Evolutionary conservation across 2,329 filamentous ascomycete genomes (phyloP).

Genomic region (Kalaharituber pfeilii): DNA sequence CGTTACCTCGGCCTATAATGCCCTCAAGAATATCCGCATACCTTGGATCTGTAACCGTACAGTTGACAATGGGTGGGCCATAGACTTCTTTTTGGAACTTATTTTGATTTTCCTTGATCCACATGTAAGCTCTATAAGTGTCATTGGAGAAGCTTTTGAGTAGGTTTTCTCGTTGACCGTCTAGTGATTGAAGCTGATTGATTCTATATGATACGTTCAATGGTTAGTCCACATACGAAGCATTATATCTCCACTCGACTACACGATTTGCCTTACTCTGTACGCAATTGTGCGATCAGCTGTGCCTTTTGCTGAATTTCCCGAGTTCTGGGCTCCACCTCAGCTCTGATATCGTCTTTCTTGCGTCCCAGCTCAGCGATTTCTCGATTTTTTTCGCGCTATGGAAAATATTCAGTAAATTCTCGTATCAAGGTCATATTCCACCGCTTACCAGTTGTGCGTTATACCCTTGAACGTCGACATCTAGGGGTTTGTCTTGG

Average conservation of each 20-base stretch:
- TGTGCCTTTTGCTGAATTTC: too few relatives aligned
- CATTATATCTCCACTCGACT: too few relatives aligned
- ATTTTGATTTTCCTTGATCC: conserved; percentile 55
- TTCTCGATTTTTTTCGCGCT: conserved; percentile 9
- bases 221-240: too few relatives aligned
- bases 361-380: conserved; percentile 9
- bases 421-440: neutral
- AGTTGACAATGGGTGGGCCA: conserved; percentile 64
- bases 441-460: conserved; percentile 14
- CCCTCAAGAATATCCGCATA: conserved; percentile 47
- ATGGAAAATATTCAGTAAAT: neutral
- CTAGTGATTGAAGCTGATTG: conserved; percentile 45
- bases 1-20: conserved; percentile 36
- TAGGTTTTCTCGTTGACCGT: conserved; percentile 54
- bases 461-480: conserved; percentile 17
- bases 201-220: conserved; percentile 6
- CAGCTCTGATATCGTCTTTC: conserved; percentile 7
- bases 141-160: conserved; percentile 46
- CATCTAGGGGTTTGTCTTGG: conserved; percentile 24
- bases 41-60: conserved; percentile 55
- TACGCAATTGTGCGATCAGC: too few relatives aligned
- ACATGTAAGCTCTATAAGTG: conserved; percentile 55
- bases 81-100: conserved; percentile 60
- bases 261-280: too few relatives aligned
- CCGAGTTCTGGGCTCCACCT: conserved; percentile 10